Percentiles rank a stretch among this genome's conserved stretches.
These are phyloP conservation scores for Onygenales sp. DNA, from an alignment of 2,329 filamentous ascomycete genomes.

Conservation along the genomic window DNA sequence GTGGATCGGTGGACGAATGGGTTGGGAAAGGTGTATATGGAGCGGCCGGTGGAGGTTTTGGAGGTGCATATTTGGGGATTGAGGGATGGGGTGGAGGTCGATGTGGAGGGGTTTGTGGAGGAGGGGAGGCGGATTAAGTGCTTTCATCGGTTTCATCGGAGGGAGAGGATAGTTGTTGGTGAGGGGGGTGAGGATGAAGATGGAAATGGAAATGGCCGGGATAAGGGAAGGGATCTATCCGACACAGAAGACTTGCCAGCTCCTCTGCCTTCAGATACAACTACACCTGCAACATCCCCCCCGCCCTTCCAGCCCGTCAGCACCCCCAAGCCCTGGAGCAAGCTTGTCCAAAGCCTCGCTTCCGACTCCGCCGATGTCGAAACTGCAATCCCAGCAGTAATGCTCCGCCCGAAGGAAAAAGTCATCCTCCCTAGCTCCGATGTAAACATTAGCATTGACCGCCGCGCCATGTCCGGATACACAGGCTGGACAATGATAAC, in stretches of 20 bases:
- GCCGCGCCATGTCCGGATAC: slow-evolving; percentile 67
- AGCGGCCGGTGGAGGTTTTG: slow-evolving; percentile 71
- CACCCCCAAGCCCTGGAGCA: slow-evolving; percentile 11
- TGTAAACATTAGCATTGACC: slow-evolving; percentile 81
- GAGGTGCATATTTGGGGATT: slow-evolving; percentile 89
- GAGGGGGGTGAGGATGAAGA: not conserved
- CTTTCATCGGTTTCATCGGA: slow-evolving; percentile 67
- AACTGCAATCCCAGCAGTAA: slow-evolving; percentile 59
- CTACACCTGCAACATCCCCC: slow-evolving; percentile 4
- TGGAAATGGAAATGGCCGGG: not conserved
- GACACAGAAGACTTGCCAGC: not conserved
- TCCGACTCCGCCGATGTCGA: slow-evolving; percentile 13
- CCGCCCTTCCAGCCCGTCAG: slow-evolving; percentile 11
- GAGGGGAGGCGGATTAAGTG: slow-evolving; percentile 77
- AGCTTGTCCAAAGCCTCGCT: slow-evolving; percentile 27
- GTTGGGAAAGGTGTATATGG: slow-evolving; percentile 65
- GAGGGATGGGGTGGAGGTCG: slow-evolving; percentile 76
- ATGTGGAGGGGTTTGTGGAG: slow-evolving; percentile 77
- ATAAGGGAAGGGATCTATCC: not conserved
- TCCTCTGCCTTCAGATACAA: not conserved
- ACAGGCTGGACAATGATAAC: slow-evolving; percentile 81
- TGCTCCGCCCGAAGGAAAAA: slow-evolving; percentile 62
- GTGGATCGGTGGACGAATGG: slow-evolving; percentile 75
- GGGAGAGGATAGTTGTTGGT: slow-evolving; percentile 58
- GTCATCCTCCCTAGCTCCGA: slow-evolving; percentile 72